Evolutionary conservation across 106 monocot species (phyloP), one percentile per base, ranked within the genome.

Genomic region (Dioscorea zingiberensis): DNA sequence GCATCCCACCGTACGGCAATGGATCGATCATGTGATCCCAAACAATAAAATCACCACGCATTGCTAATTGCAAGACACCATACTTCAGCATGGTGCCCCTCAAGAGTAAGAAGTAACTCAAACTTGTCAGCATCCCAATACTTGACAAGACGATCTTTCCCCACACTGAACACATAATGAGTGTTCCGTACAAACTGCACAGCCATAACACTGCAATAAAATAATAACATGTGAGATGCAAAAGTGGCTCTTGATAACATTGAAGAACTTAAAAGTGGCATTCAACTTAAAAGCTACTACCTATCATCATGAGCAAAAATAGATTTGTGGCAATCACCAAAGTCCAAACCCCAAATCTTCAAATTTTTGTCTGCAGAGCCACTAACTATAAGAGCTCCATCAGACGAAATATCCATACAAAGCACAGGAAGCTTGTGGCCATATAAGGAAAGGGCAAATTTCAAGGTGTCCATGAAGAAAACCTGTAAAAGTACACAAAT

Each of bases 51-150:
- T 89, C 93, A 69, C 98, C 98, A 66, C 81, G 81, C n/a, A 80
- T 59, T 72, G 66, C 98, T 98, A 48, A 89, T 49, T 54, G 92
- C 71, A 63, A 98, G 92, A 55, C 89, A 92, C 86, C 84, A 93
- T 66, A 93, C 74, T 76, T 92, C 81, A 65, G 88, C 93, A 80
- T 93, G 98, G 79, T 98, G 98, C 54, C 98, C 98, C 64, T 89
- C 89, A 32, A 98, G 84, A 75, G 86, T 84, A 58, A 98, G 72
- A 45, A 98, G 74, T 48, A 86, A 64, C 78, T 98, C 85, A 72
- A 98, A 98, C 66, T 93, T 98, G 69, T 92, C 98, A 56, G 91
- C 98, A 89, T 98, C 93, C 98, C 98, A 93, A 55, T 93, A 98
- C 75, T 93, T 98, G 26, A 98, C 67, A 64, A 89, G 72, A 21